These are phyloP conservation scores for Phytophthora kernoviae DNA, from an alignment of 352 stramenopile species.

Conservation along the genomic window DNA sequence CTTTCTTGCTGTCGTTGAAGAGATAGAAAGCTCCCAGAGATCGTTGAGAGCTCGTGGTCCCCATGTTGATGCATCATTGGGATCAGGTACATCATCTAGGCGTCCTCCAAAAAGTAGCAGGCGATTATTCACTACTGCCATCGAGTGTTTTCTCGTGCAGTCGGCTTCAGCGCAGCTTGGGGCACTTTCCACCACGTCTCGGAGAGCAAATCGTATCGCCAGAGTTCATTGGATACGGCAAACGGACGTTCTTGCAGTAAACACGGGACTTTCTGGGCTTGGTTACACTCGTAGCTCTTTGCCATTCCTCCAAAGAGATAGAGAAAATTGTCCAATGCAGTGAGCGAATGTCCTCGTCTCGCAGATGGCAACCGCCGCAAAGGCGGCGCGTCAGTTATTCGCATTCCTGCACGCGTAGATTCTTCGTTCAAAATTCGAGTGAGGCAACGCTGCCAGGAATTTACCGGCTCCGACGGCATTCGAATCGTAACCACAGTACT, in stretches of 20 bases:
- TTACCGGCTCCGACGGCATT: slow-evolving; percentile 38
- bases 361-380: slow-evolving; percentile 49
- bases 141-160: slow-evolving; percentile 67
- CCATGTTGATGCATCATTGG: slow-evolving; percentile 28
- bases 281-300: slow-evolving; percentile 64
- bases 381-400: slow-evolving; percentile 31
- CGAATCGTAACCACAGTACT: slow-evolving; percentile 38
- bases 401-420: slow-evolving; percentile 36
- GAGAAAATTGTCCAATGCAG: slow-evolving; percentile 46
- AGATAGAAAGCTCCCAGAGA: slow-evolving; percentile 69
- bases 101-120: slow-evolving; percentile 70
- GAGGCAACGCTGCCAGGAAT: slow-evolving; percentile 54
- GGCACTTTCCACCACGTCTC: slow-evolving; percentile 57
- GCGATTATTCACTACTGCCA: slow-evolving; percentile 43
- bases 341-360: slow-evolving; percentile 65
- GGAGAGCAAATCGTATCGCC: slow-evolving; percentile 60
- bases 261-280: slow-evolving; percentile 49
- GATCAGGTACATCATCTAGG: slow-evolving; percentile 19
- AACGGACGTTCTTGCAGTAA: slow-evolving; percentile 14
- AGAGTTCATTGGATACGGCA: slow-evolving; percentile 72
- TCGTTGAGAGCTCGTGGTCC: slow-evolving; percentile 45
- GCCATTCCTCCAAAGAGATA: slow-evolving; percentile 73
- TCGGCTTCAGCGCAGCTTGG: slow-evolving; percentile 18
- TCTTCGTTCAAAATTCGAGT: slow-evolving; percentile 41
- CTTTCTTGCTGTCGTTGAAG: slow-evolving; percentile 43